Evolutionary conservation across 176 grass and related monocot genomes (phyloP).

Genomic region (Puya raimondii): DNA sequence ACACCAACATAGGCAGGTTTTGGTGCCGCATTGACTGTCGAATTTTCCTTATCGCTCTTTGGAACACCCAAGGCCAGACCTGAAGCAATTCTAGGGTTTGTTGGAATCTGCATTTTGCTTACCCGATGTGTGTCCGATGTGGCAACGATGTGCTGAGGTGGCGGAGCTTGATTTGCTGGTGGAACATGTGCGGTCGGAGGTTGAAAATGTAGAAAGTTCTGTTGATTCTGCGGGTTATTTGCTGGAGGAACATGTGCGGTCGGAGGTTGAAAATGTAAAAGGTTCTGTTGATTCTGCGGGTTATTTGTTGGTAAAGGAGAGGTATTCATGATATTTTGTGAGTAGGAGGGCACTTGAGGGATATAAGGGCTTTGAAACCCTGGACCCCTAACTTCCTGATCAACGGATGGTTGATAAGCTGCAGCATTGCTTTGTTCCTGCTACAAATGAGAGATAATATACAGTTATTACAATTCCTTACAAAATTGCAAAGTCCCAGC

Average conservation of each 20-base stretch:
- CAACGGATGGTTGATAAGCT: background rate
- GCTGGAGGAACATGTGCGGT: constrained; percentile 39
- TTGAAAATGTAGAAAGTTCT: constrained; percentile 54
- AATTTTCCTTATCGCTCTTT: constrained; percentile 59
- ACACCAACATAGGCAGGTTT: constrained; percentile 86
- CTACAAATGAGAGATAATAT: constrained; percentile 15
- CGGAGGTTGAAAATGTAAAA: constrained; percentile 52
- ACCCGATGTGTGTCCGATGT: constrained; percentile 31
- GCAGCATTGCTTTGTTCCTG: constrained; percentile 11
- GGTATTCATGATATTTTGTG: constrained; percentile 29
- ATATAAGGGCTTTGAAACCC: constrained; percentile 34
- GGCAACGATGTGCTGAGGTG: constrained; percentile 33
- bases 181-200: constrained; percentile 45
- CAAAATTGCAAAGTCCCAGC: no score
- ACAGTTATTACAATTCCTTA: background rate
- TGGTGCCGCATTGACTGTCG: constrained; percentile 26
- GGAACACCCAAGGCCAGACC: constrained; percentile 49
- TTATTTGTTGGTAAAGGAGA: constrained; percentile 34
- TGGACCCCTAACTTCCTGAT: constrained; percentile 22
- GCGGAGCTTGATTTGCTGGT: constrained; percentile 29
- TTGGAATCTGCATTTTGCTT: constrained; percentile 74
- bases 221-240: constrained; percentile 49
- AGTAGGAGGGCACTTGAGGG: constrained; percentile 32
- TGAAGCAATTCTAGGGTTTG: constrained; percentile 78
- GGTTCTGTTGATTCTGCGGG: constrained; percentile 43